These are phyloP conservation scores for Skeletonema grethae DNA, from an alignment of 108 stramenopile species.

Conservation along the genomic window DNA sequence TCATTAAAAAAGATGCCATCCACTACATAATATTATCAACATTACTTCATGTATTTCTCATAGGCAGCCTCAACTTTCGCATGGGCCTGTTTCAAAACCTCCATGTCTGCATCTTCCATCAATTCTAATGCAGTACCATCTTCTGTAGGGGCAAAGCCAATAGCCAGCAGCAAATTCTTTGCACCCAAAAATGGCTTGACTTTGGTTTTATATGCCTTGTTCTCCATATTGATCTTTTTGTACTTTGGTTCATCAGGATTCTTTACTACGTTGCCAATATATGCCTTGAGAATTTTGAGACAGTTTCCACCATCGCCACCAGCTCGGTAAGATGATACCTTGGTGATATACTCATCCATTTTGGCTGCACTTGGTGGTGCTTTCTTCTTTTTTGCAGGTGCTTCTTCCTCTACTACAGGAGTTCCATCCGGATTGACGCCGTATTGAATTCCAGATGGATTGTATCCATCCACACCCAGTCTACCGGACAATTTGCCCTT, in stretches of 20 bases:
- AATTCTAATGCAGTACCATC: slow-evolving; percentile 50
- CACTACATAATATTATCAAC: not conserved
- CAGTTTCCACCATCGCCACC: slow-evolving; percentile 94
- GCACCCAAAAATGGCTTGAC: slow-evolving; percentile 88
- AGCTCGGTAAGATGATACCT: slow-evolving; percentile 83
- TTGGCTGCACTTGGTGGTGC: slow-evolving; percentile 58
- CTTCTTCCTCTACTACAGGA: slow-evolving; percentile 22
- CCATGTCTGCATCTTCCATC: slow-evolving; percentile 61
- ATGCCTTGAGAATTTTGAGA: slow-evolving; percentile 84
- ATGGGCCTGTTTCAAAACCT: slow-evolving; percentile 68
- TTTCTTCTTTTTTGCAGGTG: slow-evolving; percentile 49
- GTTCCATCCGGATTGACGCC: slow-evolving; percentile 52
- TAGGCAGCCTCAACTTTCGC: slow-evolving; percentile 73
- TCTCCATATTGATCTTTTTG: slow-evolving; percentile 91
- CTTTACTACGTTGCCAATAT: slow-evolving; percentile 89
- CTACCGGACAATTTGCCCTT: slow-evolving; percentile 84
- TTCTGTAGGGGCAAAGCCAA: slow-evolving; percentile 77
- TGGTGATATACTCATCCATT: slow-evolving; percentile 84
- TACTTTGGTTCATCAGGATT: slow-evolving; percentile 85
- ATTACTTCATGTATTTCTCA: slow-evolving; percentile 50
- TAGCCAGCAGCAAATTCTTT: slow-evolving; percentile 71
- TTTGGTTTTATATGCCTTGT: slow-evolving; percentile 89
- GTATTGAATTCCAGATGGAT: slow-evolving; percentile 91
- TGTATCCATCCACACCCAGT: slow-evolving; percentile 93
- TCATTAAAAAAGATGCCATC: slow-evolving; percentile 8